Evolutionary conservation across 2,329 filamentous ascomycete species (phyloP).

Genomic region (Parafenestella ontariensis): DNA sequence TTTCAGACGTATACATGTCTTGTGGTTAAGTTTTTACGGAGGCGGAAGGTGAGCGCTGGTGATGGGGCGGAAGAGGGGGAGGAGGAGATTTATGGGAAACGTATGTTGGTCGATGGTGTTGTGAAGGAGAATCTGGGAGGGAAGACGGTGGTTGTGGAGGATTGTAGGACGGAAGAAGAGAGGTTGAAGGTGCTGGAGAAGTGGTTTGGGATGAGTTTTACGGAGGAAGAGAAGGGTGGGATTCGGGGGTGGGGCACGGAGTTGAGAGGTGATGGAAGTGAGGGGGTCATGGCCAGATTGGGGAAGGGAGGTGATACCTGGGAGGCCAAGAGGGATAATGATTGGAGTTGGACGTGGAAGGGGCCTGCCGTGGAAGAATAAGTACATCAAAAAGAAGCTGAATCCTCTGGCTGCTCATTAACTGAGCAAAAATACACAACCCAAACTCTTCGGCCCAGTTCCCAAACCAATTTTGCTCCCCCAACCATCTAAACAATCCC

Average conservation of each 20-base stretch:
- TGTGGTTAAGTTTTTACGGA: slow-evolving; percentile 49
- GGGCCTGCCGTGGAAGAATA: background rate
- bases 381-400: no score
- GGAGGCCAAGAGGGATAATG: slow-evolving; percentile 1
- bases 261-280: slow-evolving; percentile 20
- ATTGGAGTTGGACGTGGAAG: background rate
- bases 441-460: no score
- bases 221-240: slow-evolving; percentile 42
- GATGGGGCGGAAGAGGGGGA: slow-evolving; percentile 39
- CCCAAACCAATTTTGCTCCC: no score
- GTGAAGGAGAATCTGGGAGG: slow-evolving; percentile 55
- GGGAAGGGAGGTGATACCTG: slow-evolving; percentile 1
- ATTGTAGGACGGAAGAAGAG: slow-evolving; percentile 50
- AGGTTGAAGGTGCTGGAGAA: slow-evolving; percentile 49
- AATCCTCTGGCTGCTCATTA: no score
- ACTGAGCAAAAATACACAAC: no score
- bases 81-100: slow-evolving; percentile 44
- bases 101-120: slow-evolving; percentile 51
- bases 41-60: slow-evolving; percentile 22
- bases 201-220: slow-evolving; percentile 52
- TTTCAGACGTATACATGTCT: slow-evolving; percentile 44
- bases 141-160: slow-evolving; percentile 47
- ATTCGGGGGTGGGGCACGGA: slow-evolving; percentile 42
- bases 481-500: background rate
- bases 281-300: background rate